phyloP scores from a whole-genome alignment of 139 green algal species.

The Zygnema cylindricum region DNA sequence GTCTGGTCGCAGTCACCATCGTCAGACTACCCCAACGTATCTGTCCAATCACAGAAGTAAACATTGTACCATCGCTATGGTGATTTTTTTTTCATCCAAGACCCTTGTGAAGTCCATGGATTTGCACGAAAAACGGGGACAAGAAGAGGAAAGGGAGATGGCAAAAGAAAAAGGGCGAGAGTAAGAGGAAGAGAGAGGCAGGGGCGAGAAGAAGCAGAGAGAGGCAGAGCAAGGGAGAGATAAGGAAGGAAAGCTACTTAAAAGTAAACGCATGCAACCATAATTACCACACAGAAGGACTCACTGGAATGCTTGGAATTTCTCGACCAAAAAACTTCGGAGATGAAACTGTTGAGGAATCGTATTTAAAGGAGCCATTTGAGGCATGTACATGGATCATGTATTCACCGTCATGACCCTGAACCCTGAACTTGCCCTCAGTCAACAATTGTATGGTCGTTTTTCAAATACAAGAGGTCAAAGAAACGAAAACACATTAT shows the following conservation, averaged over 20 bases:
- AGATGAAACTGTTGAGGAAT: not conserved
- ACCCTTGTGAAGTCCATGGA: too few species aligned
- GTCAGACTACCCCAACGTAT: slow-evolving; percentile 49
- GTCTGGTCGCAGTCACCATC: slow-evolving; percentile 46
- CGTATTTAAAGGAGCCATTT: not conserved
- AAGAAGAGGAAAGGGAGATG: not conserved
- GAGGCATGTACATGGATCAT: not conserved
- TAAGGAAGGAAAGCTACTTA: not conserved
- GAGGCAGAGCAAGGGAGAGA: not conserved
- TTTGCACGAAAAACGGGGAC: not conserved
- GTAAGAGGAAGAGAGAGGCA: not conserved
- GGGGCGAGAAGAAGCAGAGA: not conserved
- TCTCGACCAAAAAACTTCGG: not conserved
- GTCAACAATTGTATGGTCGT: too few species aligned
- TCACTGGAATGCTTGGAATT: slow-evolving; percentile 2
- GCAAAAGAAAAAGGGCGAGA: not conserved
- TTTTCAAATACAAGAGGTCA: too few species aligned
- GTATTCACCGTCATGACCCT: not conserved
- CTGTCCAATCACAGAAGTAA: too few species aligned
- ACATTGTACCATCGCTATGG: too few species aligned
- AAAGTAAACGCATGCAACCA: not conserved
- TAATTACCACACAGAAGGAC: too few species aligned
- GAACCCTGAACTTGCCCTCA: too few species aligned
- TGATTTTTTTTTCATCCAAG: too few species aligned
- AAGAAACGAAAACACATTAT: too few species aligned